Evolutionary conservation across 2,329 filamentous ascomycete genomes (phyloP), one percentile per base, ranked within the genome.

Genomic region (Endothia cerciana): DNA sequence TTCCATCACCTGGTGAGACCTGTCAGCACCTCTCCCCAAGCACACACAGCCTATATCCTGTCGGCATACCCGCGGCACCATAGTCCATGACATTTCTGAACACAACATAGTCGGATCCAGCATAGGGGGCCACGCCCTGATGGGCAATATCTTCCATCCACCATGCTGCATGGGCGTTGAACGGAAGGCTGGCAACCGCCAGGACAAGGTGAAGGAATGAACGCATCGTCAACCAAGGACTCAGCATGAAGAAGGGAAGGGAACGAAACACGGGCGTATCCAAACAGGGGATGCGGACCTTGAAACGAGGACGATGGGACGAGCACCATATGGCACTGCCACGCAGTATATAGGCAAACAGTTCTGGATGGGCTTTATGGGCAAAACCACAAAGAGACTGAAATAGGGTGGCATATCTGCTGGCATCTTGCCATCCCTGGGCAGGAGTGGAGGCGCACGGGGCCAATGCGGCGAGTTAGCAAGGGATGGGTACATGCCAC

Each of bases 31-130:
- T 43, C n/a, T 7, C 38, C 41, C 49, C 25, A n/a, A 45, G 4
- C 13, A 33, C n/a, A 15, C 41, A 40, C 25, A 3, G 11, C 28
- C 19, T 17, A 4, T 11, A 30, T n/a, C n/a, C 1, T 28, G 5
- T 53, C 17, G 13, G 58, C 66, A 15, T 51, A 68, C 66, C 81
- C 67, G 71, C 77, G 59, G 81, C 81, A 56, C 81, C 81, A 66
- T 80, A 83, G 73, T 81, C 80, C 71, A 75, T 80, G 28, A 83
- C 81, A 66, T 82, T 83, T 56, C 81, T 78, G 68, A 82, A 83
- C 5, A 82, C 79, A n/a, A 75, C 72, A 63, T 82, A 82, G 38
- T 75, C 77, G 19, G 72, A 61, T 6, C 71, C 73, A 51, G 76
- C 79, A 71, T 77, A 82, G 43, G 81, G 79, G 11, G 80, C 79